Conservation (phyloP, 192 early-diverging fungal genomes). For the Coemansia sp. region DNA sequence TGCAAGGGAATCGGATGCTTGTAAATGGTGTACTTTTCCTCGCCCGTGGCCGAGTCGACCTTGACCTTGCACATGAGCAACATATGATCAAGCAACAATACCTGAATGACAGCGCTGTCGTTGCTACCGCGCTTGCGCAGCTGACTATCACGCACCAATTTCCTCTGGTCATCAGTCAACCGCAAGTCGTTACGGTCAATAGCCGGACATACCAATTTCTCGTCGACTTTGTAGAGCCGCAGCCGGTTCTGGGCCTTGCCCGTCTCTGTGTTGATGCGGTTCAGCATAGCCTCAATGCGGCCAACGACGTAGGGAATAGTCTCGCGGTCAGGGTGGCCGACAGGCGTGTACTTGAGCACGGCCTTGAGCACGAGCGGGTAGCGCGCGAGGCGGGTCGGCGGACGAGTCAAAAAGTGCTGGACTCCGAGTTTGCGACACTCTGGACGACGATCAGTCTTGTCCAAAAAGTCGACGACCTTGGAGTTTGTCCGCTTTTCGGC, state of each 20-base stretch:
- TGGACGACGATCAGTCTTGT: constrained; percentile 74
- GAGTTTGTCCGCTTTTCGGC: constrained; percentile 71
- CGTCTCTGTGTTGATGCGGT: constrained; percentile 81
- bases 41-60: constrained; percentile 60
- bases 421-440: constrained; percentile 81
- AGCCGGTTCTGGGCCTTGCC: constrained; percentile 89
- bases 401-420: constrained; percentile 85
- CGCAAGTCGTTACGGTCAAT: constrained; percentile 68
- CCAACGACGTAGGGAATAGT: constrained; percentile 72
- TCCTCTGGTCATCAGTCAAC: constrained; percentile 68
- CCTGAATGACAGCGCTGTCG: constrained; percentile 69
- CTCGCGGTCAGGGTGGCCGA: constrained; percentile 76
- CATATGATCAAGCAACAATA: constrained; percentile 89
- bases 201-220: constrained; percentile 65
- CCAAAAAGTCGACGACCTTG: constrained; percentile 76
- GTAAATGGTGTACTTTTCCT: constrained; percentile 58
- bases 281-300: constrained; percentile 74
- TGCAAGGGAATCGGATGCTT: constrained; percentile 83
- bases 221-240: constrained; percentile 74
- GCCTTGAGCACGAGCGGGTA: constrained; percentile 84
- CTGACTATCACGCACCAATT: constrained; percentile 78
- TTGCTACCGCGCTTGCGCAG: constrained; percentile 69
- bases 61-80: constrained; percentile 76
- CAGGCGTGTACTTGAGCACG: constrained; percentile 81
- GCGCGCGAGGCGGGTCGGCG: constrained; percentile 84